Evolutionary conservation across 1,284 basidiomycete genomes (phyloP).

Genomic region (Sanghuangporus weigelae): DNA sequence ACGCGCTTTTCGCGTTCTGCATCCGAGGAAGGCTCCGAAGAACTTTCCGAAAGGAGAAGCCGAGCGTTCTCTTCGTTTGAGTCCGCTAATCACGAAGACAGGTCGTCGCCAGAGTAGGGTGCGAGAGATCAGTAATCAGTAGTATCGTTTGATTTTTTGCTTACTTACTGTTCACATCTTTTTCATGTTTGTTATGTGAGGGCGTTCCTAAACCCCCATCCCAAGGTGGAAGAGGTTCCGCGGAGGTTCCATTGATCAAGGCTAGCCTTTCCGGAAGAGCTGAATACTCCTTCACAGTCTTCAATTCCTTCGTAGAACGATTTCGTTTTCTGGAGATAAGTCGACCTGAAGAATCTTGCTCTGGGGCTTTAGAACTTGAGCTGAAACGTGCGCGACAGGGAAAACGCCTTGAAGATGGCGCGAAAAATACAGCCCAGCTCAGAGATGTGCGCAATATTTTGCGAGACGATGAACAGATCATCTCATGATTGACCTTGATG

Average conservation of each 20-base stretch:
- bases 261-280: constrained; percentile 48
- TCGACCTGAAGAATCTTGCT: background rate
- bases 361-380: background rate
- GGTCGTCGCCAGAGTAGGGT: background rate
- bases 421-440: background rate
- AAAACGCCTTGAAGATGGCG: background rate
- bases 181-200: background rate
- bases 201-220: constrained; percentile 10
- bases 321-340: background rate
- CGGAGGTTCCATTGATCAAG: constrained; percentile 33
- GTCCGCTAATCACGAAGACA: background rate
- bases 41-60: background rate
- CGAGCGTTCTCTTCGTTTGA: background rate
- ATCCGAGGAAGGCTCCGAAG: background rate
- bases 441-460: background rate
- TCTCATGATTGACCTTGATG: background rate
- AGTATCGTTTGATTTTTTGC: background rate
- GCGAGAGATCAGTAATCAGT: background rate
- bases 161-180: background rate
- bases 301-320: constrained; percentile 9
- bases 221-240: constrained; percentile 10
- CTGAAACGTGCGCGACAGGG: background rate
- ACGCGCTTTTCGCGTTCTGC: background rate
- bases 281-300: constrained; percentile 47
- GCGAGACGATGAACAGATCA: background rate